A percentile compares a stretch with the other conserved stretches of the same genome.
Conservation (phyloP, 306 rosid genomes). For the Trifolium pratense region DNA sequence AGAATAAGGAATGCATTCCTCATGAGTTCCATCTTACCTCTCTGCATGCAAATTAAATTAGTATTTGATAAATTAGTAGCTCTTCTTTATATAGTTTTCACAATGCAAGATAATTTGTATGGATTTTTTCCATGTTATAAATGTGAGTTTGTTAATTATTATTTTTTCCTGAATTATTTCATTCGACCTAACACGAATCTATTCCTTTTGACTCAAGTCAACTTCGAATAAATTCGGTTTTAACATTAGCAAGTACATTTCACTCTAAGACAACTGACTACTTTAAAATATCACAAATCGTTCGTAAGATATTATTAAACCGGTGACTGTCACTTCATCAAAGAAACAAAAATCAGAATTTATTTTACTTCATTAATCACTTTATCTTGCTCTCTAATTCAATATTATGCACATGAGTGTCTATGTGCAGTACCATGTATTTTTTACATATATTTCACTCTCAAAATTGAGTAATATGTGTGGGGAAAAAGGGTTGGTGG, state of each 20-base stretch:
- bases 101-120: neutral
- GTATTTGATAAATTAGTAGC: constrained; percentile 1
- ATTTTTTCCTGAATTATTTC: neutral
- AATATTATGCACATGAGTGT: neutral
- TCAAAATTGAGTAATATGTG: neutral
- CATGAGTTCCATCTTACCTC: constrained; percentile 4
- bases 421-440: neutral
- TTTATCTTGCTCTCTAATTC: neutral
- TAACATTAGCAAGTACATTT: neutral
- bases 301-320: no score
- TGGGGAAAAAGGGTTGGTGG: neutral
- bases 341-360: neutral
- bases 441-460: neutral
- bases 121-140: neutral
- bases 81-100: constrained; percentile 33
- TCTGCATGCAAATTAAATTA: neutral
- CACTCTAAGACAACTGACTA: neutral
- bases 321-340: no score
- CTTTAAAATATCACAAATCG: no score
- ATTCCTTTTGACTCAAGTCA: constrained; percentile 11
- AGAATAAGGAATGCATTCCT: constrained; percentile 15
- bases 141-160: neutral
- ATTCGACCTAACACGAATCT: neutral
- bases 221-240: neutral
- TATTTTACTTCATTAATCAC: neutral